Conservation (phyloP, 176 grass and related monocot genomes). For the Raddia distichophylla region DNA sequence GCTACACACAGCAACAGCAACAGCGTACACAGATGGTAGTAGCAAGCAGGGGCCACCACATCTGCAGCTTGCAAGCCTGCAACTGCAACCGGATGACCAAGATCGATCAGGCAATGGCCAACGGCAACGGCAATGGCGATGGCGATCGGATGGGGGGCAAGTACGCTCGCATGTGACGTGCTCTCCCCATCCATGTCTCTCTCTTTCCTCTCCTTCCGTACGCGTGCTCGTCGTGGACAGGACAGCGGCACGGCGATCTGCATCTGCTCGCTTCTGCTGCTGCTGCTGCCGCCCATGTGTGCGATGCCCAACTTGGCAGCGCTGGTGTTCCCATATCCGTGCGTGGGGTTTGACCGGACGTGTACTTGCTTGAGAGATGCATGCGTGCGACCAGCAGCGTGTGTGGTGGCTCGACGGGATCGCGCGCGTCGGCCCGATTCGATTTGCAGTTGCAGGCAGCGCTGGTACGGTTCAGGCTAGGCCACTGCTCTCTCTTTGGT, state of each 20-base stretch:
- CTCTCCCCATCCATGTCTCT: neutral
- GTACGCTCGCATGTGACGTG: conserved; percentile 11
- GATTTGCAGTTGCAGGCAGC: neutral
- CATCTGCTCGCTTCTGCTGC: neutral
- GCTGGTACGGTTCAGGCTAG: too few relatives aligned
- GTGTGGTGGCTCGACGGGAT: neutral
- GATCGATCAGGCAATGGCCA: too few relatives aligned
- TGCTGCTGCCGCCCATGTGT: neutral
- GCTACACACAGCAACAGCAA: neutral
- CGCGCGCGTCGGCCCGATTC: neutral
- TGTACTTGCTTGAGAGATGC: neutral
- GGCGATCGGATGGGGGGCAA: neutral
- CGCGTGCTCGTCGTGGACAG: neutral
- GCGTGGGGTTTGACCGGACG: conserved; percentile 4
- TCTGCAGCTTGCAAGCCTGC: neutral
- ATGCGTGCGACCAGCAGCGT: neutral
- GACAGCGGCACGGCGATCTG: conserved; percentile 23
- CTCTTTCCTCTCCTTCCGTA: too few relatives aligned
- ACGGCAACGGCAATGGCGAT: neutral
- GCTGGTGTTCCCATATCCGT: neutral
- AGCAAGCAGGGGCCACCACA: too few relatives aligned
- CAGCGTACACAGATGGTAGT: neutral
- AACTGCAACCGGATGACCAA: neutral
- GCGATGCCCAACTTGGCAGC: neutral
- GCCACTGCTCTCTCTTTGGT: too few relatives aligned